These are phyloP conservation scores for Pachyrhizus erosus DNA, from an alignment of 306 rosid genomes.

Conservation along the genomic window DNA sequence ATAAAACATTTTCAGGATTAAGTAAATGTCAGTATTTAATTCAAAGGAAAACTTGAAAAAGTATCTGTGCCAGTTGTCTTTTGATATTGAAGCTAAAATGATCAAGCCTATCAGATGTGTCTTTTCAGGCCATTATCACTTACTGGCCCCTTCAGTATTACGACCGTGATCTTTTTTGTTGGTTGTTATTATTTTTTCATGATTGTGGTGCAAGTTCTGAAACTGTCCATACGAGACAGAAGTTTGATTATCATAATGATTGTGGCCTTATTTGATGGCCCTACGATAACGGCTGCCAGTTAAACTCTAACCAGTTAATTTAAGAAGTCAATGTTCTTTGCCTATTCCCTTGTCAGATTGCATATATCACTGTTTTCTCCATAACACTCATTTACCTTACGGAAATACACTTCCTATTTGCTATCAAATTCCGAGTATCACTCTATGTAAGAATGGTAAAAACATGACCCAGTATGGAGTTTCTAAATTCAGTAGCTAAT, in stretches of 20 bases:
- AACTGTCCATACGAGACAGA: constrained; percentile 12
- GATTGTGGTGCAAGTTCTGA: constrained; percentile 20
- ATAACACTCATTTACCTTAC: neutral
- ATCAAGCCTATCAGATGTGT: neutral
- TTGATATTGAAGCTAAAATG: constrained; percentile 1
- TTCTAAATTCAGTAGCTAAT: neutral
- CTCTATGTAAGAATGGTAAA: neutral
- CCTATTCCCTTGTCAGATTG: constrained; percentile 5
- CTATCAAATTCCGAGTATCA: neutral
- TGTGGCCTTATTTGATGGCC: constrained; percentile 2
- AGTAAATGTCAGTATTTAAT: constrained; percentile 10
- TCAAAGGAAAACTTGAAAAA: neutral
- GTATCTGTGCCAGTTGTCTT: neutral
- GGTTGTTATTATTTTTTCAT: neutral
- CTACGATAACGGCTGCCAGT: constrained; percentile 9
- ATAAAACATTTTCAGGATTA: neutral
- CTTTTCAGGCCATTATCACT: constrained; percentile 1
- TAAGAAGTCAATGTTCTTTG: constrained; percentile 17
- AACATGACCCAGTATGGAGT: neutral
- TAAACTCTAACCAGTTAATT: constrained; percentile 4
- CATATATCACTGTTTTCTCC: neutral
- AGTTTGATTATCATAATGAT: constrained; percentile 19
- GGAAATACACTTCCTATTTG: neutral
- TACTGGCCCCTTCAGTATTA: neutral
- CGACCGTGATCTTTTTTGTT: neutral